Evolutionary conservation across 2,329 filamentous ascomycete species (phyloP).

Genomic region (Diaporthe ampelina): DNA sequence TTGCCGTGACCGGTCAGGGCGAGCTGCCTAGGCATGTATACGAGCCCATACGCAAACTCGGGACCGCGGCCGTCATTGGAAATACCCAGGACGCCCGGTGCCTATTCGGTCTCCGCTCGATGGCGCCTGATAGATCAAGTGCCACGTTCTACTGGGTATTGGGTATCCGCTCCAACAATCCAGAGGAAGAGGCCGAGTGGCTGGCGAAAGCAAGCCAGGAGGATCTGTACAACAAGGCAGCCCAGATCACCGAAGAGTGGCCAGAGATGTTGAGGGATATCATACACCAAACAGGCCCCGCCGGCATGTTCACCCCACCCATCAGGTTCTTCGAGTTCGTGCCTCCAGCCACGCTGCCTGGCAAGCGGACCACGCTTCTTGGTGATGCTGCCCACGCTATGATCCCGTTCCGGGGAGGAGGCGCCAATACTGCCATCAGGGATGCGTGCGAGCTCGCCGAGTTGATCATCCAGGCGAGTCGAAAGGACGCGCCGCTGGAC

Average conservation of each 20-base stretch:
- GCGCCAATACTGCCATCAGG: slow-evolving; percentile 1
- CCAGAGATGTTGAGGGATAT: not conserved
- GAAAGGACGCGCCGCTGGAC: not conserved
- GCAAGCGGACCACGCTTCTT: not conserved
- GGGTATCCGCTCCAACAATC: not conserved
- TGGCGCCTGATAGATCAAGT: not conserved
- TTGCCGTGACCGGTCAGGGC: not conserved
- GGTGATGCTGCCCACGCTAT: not conserved
- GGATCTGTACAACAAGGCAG: not conserved
- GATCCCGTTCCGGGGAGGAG: not conserved
- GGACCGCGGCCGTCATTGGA: not conserved
- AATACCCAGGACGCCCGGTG: not conserved
- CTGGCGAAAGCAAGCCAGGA: not conserved
- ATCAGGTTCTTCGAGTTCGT: slow-evolving; percentile 8
- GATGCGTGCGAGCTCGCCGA: not conserved
- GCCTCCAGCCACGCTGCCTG: not conserved
- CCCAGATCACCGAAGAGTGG: not conserved
- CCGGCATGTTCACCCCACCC: not conserved
- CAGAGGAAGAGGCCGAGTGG: not conserved
- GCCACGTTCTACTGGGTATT: not conserved
- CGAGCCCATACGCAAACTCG: not conserved
- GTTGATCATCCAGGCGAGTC: not conserved
- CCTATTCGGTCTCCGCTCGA: not conserved
- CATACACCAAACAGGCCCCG: not conserved
- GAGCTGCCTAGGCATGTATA: not conserved